Percentiles rank a stretch among this genome's conserved stretches.
These are phyloP conservation scores for Emericellopsis cladophorae DNA, from an alignment of 2,329 filamentous ascomycete genomes.

Conservation along the genomic window DNA sequence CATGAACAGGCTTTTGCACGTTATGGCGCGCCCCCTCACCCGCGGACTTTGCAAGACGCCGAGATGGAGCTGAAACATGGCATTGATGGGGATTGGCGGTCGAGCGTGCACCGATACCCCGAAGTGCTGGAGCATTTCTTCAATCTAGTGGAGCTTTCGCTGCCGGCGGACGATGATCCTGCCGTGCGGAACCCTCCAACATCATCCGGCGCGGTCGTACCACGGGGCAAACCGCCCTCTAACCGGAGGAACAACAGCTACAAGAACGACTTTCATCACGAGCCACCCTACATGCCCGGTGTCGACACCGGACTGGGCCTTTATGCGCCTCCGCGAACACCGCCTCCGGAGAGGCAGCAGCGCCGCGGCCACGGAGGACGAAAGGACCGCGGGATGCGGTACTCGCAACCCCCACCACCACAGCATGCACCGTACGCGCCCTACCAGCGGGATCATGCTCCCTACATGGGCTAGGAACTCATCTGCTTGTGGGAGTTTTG, in stretches of 20 bases:
- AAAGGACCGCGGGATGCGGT: conserved; percentile 4
- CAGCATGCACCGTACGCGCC: conserved; percentile 6
- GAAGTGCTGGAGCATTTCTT: conserved; percentile 77
- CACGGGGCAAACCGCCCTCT: conserved; percentile 12
- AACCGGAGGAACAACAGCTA: conserved; percentile 14
- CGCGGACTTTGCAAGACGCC: conserved; percentile 49
- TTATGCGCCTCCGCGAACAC: conserved; percentile 10
- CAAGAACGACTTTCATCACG: background rate
- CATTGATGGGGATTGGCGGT: conserved; percentile 69
- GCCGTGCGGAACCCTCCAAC: conserved; percentile 46
- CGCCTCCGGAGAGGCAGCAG: conserved; percentile 11
- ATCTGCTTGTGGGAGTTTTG: too few relatives aligned
- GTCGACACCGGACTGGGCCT: background rate
- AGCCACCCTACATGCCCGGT: background rate
- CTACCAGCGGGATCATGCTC: conserved; percentile 7
- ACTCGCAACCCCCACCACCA: conserved; percentile 4
- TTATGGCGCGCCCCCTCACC: conserved; percentile 45
- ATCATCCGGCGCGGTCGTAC: conserved; percentile 30
- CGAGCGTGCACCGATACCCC: conserved; percentile 63
- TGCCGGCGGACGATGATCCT: conserved; percentile 50
- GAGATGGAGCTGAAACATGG: conserved; percentile 56
- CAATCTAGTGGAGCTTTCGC: conserved; percentile 50
- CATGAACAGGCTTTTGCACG: conserved; percentile 42
- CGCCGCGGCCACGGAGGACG: conserved; percentile 5
- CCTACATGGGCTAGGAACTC: background rate